These are phyloP conservation scores for Boletellus dicymbophilus DNA, from an alignment of 1,284 basidiomycete genomes.

Conservation along the genomic window DNA sequence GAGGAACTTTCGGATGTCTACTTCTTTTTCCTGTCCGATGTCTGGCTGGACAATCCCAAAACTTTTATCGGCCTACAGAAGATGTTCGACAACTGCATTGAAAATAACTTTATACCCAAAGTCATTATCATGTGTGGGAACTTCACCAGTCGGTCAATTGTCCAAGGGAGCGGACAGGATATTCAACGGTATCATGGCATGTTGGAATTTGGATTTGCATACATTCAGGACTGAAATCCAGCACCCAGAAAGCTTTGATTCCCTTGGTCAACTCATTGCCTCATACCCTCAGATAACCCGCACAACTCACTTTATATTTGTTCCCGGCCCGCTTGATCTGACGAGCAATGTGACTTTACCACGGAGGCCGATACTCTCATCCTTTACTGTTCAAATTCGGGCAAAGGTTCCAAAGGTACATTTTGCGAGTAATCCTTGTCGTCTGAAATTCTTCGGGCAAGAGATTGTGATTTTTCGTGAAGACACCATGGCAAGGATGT, in stretches of 20 bases:
- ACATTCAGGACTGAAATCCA: slow-evolving; percentile 4
- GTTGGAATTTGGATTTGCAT: slow-evolving; percentile 6
- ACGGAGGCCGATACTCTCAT: slow-evolving; percentile 75
- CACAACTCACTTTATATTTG: slow-evolving; percentile 88
- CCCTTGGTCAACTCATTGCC: slow-evolving; percentile 82
- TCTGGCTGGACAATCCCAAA: slow-evolving; percentile 90
- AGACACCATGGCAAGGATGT: slow-evolving; percentile 92
- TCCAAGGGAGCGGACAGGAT: slow-evolving; percentile 76
- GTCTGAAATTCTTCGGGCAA: slow-evolving; percentile 94
- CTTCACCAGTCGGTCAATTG: slow-evolving; percentile 84
- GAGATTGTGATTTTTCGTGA: slow-evolving; percentile 96
- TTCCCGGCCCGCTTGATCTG: slow-evolving; percentile 93
- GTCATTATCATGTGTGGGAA: slow-evolving; percentile 95
- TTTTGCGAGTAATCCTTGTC: slow-evolving; percentile 91
- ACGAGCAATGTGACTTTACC: slow-evolving; percentile 79
- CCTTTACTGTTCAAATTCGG: slow-evolving; percentile 70
- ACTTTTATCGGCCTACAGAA: slow-evolving; percentile 80
- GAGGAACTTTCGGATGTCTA: slow-evolving; percentile 76
- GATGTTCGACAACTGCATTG: slow-evolving; percentile 92
- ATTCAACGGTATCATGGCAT: slow-evolving; percentile 84
- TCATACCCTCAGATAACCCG: slow-evolving; percentile 79
- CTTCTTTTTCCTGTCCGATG: slow-evolving; percentile 94
- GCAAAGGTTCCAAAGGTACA: slow-evolving; percentile 75
- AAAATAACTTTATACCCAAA: slow-evolving; percentile 83
- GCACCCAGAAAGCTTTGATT: slow-evolving; percentile 78